Conservation (phyloP, 2,329 filamentous ascomycete genomes). For the Aspergillus brunneoviolaceus region DNA sequence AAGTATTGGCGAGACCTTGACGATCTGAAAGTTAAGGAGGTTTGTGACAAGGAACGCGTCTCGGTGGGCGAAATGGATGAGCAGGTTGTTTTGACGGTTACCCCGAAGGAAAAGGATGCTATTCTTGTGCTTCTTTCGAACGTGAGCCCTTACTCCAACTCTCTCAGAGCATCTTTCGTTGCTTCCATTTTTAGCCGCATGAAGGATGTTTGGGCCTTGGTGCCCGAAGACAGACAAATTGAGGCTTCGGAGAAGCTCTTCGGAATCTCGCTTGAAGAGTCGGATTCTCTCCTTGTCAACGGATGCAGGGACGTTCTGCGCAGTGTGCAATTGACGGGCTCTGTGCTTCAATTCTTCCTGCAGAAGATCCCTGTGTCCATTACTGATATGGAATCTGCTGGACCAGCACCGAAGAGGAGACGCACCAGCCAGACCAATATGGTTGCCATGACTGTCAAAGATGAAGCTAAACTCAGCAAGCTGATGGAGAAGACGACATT, state of each 20-base stretch:
- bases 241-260: conserved; percentile 40
- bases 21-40: conserved; percentile 51
- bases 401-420: conserved; percentile 74
- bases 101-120: conserved; percentile 59
- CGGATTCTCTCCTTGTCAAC: conserved; percentile 30
- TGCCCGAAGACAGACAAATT: conserved; percentile 40
- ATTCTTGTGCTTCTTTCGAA: conserved; percentile 54
- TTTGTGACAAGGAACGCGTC: conserved; percentile 53
- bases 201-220: conserved; percentile 65
- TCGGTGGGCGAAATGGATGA: conserved; percentile 51
- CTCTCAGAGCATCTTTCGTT: conserved; percentile 57
- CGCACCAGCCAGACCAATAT: conserved; percentile 73
- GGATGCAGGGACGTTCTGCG: conserved; percentile 65
- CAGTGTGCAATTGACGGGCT: conserved; percentile 69
- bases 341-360: conserved; percentile 70
- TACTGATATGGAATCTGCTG: conserved; percentile 67
- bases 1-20: conserved; percentile 64
- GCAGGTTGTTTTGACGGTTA: conserved; percentile 54
- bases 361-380: conserved; percentile 70
- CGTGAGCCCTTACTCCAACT: conserved; percentile 45
- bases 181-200: conserved; percentile 68
- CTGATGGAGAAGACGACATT: conserved; percentile 77
- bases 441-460: conserved; percentile 60
- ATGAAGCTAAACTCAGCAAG: conserved; percentile 64
- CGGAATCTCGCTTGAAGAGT: conserved; percentile 39